A percentile compares a stretch with the other conserved stretches of the same genome.
These are phyloP conservation scores for Canavalia ensiformis DNA, from an alignment of 306 rosid genomes.

Conservation along the genomic window DNA sequence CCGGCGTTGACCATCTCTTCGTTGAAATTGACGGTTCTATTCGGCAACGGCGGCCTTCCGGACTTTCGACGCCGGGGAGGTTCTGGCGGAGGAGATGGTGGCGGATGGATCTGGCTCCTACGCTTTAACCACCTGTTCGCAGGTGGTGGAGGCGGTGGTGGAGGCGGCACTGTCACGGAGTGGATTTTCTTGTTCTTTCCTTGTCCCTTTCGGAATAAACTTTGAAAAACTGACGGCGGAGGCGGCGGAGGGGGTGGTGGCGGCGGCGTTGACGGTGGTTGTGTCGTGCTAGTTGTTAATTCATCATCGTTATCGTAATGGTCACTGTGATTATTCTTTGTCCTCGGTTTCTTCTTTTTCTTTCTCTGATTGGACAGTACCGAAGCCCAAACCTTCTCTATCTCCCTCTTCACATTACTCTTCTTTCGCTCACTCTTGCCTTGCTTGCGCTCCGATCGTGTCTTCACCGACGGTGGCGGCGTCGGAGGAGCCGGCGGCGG, in stretches of 20 bases:
- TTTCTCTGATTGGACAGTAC: constrained; percentile 69
- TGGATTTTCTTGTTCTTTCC: constrained; percentile 73
- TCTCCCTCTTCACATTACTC: constrained; percentile 61
- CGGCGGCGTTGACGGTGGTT: constrained; percentile 57
- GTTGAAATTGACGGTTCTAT: constrained; percentile 38
- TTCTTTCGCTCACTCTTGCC: constrained; percentile 48
- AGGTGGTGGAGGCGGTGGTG: constrained; percentile 63
- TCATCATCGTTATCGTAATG: constrained; percentile 45
- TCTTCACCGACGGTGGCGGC: constrained; percentile 41
- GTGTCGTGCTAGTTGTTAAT: constrained; percentile 31
- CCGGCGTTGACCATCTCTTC: constrained; percentile 51
- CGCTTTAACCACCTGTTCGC: constrained; percentile 55
- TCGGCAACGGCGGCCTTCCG: constrained; percentile 74
- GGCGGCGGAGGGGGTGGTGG: constrained; percentile 81
- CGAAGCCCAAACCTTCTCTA: constrained; percentile 72
- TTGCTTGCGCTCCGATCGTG: constrained; percentile 47
- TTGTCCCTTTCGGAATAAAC: constrained; percentile 66
- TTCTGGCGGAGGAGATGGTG: constrained; percentile 46
- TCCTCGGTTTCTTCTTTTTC: constrained; percentile 65
- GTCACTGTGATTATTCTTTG: constrained; percentile 37
- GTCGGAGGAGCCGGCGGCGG: constrained; percentile 41
- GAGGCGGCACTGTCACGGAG: constrained; percentile 59
- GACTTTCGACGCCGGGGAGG: constrained; percentile 19
- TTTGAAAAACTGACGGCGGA: constrained; percentile 71
- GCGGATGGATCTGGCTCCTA: constrained; percentile 49